Evolutionary conservation across 2,329 filamentous ascomycete species (phyloP).

Genomic region (Hortaea sp.): DNA sequence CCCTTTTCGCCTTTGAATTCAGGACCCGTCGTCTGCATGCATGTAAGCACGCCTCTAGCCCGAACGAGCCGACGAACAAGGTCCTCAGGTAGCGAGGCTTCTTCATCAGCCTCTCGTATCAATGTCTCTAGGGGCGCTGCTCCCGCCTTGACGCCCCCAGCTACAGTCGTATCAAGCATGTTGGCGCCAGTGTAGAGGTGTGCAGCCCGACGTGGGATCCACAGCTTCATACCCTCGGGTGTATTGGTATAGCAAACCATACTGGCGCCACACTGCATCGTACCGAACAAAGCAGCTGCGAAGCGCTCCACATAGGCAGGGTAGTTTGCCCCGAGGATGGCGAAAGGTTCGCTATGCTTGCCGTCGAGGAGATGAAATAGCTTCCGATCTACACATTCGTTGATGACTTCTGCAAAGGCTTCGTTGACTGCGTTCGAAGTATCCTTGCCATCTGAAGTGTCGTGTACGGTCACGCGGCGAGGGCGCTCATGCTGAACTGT

Average conservation of each 20-base stretch:
- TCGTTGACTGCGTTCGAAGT: slow-evolving; percentile 47
- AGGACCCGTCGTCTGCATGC: slow-evolving; percentile 52
- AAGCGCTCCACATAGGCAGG: slow-evolving; percentile 64
- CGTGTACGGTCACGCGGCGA: slow-evolving; percentile 13
- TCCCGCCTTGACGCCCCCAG: slow-evolving; percentile 70
- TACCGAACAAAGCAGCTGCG: slow-evolving; percentile 63
- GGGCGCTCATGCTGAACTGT: slow-evolving; percentile 33
- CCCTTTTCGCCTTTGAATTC: slow-evolving; percentile 52
- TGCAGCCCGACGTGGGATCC: slow-evolving; percentile 67
- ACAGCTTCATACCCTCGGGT: slow-evolving; percentile 59
- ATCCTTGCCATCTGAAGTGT: slow-evolving; percentile 47
- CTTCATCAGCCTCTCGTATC: slow-evolving; percentile 74
- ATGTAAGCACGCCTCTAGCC: slow-evolving; percentile 60
- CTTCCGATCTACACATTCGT: slow-evolving; percentile 32
- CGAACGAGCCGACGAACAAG: slow-evolving; percentile 39
- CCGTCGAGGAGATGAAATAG: slow-evolving; percentile 62
- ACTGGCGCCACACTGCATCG: slow-evolving; percentile 67
- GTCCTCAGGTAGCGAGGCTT: slow-evolving; percentile 66
- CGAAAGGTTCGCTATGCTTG: slow-evolving; percentile 70
- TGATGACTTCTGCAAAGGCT: slow-evolving; percentile 57
- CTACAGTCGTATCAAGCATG: slow-evolving; percentile 91
- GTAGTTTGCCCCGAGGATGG: slow-evolving; percentile 53
- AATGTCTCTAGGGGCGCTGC: slow-evolving; percentile 74
- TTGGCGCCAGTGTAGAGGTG: slow-evolving; percentile 78
- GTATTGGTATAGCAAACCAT: slow-evolving; percentile 59